These are phyloP conservation scores for Tetrapisispora fleetii DNA, from an alignment of 805 yeast genomes.

Conservation along the genomic window DNA sequence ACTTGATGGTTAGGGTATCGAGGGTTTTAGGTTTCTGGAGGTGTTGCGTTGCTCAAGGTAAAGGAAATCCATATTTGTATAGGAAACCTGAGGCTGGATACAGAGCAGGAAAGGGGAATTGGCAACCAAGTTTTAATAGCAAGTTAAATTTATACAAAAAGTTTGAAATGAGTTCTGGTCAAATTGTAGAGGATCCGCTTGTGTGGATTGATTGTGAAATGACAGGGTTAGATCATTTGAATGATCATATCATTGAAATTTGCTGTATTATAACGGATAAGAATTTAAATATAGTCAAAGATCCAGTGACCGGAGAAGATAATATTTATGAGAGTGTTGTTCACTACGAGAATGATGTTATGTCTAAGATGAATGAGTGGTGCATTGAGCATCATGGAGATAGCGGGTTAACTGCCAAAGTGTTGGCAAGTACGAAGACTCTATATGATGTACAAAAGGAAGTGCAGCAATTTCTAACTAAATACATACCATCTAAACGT, in stretches of 20 bases:
- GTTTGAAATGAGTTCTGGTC: conserved; percentile 5
- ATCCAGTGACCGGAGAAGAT: conserved; percentile 18
- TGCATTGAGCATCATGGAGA: conserved; percentile 72
- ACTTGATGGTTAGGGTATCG: neutral
- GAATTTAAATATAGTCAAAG: conserved; percentile 56
- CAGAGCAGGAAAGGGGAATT: too few relatives aligned
- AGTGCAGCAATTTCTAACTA: conserved; percentile 49
- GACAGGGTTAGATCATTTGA: conserved; percentile 82
- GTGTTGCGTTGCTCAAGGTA: neutral
- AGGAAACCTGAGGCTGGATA: neutral
- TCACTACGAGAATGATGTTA: conserved; percentile 47
- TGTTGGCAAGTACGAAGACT: conserved; percentile 45
- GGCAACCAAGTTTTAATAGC: too few relatives aligned
- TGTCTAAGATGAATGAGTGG: conserved; percentile 83
- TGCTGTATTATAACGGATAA: conserved; percentile 88
- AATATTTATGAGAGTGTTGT: conserved; percentile 75
- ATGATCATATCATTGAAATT: conserved; percentile 84
- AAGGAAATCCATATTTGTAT: neutral
- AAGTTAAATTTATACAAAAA: neutral
- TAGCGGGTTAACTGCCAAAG: conserved; percentile 68
- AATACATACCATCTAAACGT: conserved; percentile 41
- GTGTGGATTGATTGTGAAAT: conserved; percentile 98
- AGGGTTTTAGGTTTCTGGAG: neutral
- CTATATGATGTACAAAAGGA: conserved; percentile 54
- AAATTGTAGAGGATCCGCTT: conserved; percentile 31